Evolutionary conservation across 768 basidiomycete species (phyloP).

Genomic region (Guyanaporus albipodus): DNA sequence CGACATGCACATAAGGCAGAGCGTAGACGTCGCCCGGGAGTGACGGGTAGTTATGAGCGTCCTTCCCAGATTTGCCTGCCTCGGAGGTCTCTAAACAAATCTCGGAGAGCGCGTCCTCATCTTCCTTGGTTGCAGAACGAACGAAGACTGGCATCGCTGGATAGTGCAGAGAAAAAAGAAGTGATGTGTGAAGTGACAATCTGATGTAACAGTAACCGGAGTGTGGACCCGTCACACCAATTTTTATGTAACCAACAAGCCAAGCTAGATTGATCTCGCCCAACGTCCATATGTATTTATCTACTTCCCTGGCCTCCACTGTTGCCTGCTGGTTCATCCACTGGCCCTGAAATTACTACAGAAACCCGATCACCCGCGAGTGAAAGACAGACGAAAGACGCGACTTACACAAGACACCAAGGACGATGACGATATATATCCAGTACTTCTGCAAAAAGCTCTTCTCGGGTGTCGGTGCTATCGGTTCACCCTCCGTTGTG

Average conservation of each 20-base stretch:
- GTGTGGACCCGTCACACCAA: too few species aligned
- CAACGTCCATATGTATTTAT: too few species aligned
- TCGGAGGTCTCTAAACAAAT: slow-evolving; percentile 76
- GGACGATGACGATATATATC: slow-evolving; percentile 67
- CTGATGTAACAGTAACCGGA: not conserved
- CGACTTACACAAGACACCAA: slow-evolving; percentile 56
- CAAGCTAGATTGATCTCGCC: too few species aligned
- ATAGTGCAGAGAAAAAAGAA: not conserved
- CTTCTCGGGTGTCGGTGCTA: slow-evolving; percentile 63
- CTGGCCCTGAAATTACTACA: slow-evolving; percentile 29
- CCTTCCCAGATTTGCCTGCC: slow-evolving; percentile 63
- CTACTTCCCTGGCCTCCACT: slow-evolving; percentile 23
- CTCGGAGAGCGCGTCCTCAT: slow-evolving; percentile 54
- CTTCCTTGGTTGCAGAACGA: slow-evolving; percentile 52
- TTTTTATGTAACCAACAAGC: too few species aligned
- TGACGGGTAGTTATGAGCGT: slow-evolving; percentile 55
- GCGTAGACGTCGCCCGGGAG: slow-evolving; percentile 72
- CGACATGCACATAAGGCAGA: slow-evolving; percentile 67
- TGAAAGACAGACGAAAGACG: not conserved
- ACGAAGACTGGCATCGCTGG: slow-evolving; percentile 40
- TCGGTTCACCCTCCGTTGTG: slow-evolving; percentile 60
- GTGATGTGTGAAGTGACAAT: not conserved
- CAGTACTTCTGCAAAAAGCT: slow-evolving; percentile 87
- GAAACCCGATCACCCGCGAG: not conserved
- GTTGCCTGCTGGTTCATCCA: slow-evolving; percentile 24